phyloP scores from a whole-genome alignment of 2,329 filamentous ascomycete genomes.

The Blumeria graminis region DNA sequence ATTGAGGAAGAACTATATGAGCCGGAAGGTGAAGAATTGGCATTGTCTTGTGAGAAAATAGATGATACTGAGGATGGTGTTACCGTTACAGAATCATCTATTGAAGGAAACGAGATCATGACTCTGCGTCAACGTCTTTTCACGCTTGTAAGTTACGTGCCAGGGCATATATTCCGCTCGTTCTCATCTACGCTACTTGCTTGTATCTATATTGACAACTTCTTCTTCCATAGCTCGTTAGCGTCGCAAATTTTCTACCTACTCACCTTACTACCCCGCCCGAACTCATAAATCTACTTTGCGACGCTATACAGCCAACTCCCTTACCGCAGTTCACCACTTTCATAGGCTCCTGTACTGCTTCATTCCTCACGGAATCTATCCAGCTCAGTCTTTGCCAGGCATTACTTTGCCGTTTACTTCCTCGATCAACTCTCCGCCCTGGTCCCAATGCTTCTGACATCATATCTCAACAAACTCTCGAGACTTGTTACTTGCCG shows the following conservation, averaged over 20 bases:
- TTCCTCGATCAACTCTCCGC: slow-evolving; percentile 18
- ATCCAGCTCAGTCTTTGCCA: slow-evolving; percentile 26
- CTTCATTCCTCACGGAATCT: slow-evolving; percentile 15
- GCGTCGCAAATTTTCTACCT: slow-evolving; percentile 17
- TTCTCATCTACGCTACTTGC: too few relatives aligned
- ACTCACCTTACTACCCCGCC: slow-evolving; percentile 22
- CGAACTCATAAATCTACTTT: slow-evolving; percentile 24
- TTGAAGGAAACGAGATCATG: slow-evolving; percentile 13
- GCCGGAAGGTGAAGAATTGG: neutral
- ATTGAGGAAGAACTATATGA: slow-evolving; percentile 3
- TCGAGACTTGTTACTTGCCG: slow-evolving; percentile 29
- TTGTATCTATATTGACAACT: too few relatives aligned
- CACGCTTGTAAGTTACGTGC: slow-evolving; percentile 9
- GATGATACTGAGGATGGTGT: slow-evolving; percentile 1
- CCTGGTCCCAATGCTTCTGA: slow-evolving; percentile 15
- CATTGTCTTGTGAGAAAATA: slow-evolving; percentile 1
- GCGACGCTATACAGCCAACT: slow-evolving; percentile 17
- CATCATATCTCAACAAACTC: slow-evolving; percentile 22
- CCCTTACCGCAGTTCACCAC: slow-evolving; percentile 17
- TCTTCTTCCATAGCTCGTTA: slow-evolving; percentile 9
- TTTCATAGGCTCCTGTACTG: slow-evolving; percentile 18
- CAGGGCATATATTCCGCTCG: too few relatives aligned
- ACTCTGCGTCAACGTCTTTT: slow-evolving; percentile 12
- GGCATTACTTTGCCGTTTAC: slow-evolving; percentile 24
- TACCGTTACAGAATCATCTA: slow-evolving; percentile 4